Percentiles rank a stretch among this genome's conserved stretches.
Evolutionary conservation across 2,329 filamentous ascomycete species (phyloP).

Genomic region (Talaromyces sp.): DNA sequence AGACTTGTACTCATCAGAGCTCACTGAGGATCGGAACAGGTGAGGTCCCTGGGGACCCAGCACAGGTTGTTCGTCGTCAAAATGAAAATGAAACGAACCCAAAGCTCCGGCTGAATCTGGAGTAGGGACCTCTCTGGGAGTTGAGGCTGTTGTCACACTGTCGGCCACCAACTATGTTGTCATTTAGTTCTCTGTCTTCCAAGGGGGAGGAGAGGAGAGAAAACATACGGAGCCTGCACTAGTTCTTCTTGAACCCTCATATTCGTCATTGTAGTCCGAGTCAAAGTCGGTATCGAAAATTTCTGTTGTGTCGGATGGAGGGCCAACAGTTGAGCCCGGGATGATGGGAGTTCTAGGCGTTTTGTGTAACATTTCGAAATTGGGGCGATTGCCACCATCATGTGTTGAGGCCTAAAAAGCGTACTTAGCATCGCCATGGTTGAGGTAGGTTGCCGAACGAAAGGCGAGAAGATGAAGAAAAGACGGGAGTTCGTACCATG

Average conservation of each 20-base stretch:
- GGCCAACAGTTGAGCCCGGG: slow-evolving; percentile 6
- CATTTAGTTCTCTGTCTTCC: neutral
- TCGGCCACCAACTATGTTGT: slow-evolving; percentile 57
- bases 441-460: neutral
- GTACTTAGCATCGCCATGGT: neutral
- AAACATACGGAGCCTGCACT: slow-evolving; percentile 16
- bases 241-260: slow-evolving; percentile 16
- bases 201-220: neutral
- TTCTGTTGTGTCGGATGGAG: slow-evolving; percentile 28
- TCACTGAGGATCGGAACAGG: slow-evolving; percentile 64
- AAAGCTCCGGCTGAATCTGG: slow-evolving; percentile 60
- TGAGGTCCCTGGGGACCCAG: slow-evolving; percentile 81
- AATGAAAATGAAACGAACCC: slow-evolving; percentile 57
- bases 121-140: slow-evolving; percentile 76
- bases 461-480: neutral
- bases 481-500: neutral
- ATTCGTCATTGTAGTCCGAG: slow-evolving; percentile 22
- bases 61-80: slow-evolving; percentile 55
- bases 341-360: neutral
- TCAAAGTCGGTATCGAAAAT: slow-evolving; percentile 32
- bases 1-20: slow-evolving; percentile 14
- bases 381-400: neutral
- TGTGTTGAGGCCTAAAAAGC: neutral
- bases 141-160: slow-evolving; percentile 82
- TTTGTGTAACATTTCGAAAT: neutral